Base-by-base conservation (phyloP, 2,329 filamentous ascomycete genomes). In the Didymella pinodella region DNA sequence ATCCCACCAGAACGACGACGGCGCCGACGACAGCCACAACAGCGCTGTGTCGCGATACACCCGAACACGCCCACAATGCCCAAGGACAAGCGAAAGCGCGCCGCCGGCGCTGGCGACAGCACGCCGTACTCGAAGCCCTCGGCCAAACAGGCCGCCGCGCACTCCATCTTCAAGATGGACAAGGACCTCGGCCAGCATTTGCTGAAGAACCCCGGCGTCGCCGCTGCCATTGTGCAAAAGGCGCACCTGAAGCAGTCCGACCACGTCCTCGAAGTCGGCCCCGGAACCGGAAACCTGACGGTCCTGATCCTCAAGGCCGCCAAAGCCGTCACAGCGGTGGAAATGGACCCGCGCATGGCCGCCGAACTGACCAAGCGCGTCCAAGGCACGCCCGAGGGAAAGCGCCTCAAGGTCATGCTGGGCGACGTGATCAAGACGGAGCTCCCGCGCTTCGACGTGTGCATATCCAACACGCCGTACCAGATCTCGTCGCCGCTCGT, bases 91-190 rank as follows among this genome's bases (percentile, higher is more conserved):
- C 71, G 75, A 67, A 75, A 77, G 70, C 65, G 69, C 64, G 64
- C 68, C 66, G 61, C 74, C 55, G 64, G 55, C 54, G 65, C 57
- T 50, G 67, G 64, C 56, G 77, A 79, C 60, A 64, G 73, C 46
- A 77, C 79, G 10, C 81, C 81, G 0, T 83, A 83, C 57, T 70
- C 79, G 2, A 80, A 79, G 48, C 75, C 79, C 3, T 75, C 78
- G 3, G 64, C 72, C 51, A 86, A 86, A 75, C 72, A 81, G 22
- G 77, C 79, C 38, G 79, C 81, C 6, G 82, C 82, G 41, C 93
- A 96, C 81, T 93, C 91, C 70, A 92, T 97, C 78, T 98, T 98
- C 86, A 96, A 96, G 77, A 96, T 97, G 87, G 97, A 96, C 83
- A 95, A 90, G 69, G 87, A 94, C 77, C 86, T 95, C 66, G 93